Evolutionary conservation across 208 protist species (phyloP), one percentile per base, ranked within the genome.

Genomic region (Endotrypanum monterogeii): DNA sequence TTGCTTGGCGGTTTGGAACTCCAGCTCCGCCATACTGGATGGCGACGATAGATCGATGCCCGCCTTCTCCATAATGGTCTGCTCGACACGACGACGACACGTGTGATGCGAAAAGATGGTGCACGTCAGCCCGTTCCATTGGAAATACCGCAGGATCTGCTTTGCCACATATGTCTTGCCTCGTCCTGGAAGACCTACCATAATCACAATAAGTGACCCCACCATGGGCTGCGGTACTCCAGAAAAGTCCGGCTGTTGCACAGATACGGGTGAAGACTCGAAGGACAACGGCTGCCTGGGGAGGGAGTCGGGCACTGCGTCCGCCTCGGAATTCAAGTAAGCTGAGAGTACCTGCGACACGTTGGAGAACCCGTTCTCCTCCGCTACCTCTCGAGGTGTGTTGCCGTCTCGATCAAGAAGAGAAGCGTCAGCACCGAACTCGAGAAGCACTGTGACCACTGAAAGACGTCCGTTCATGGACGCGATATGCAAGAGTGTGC

Each of bases 151-250:
- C 39, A 84, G 80, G 58, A 98, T 98, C 70, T 96, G 90, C 74
- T 92, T 82, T n/a, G 92, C 88, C 14, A 96, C 89, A 67, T 94
- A 97, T n/a, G 83, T 94, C 75, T 98, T 98, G 28, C 93, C 95
- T 2, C 92, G 82, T 1, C 86, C 93, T 1, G 95, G 93, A 11
- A 98, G 88, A 2, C 95, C 95, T 0, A 97, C 90, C 93, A 98
- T 97, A 55, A 96, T 82, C 18, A 98, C 86, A 73, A 98, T 95
- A 48, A 98, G 84, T 18, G 85, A 89, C 23, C 92, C 92, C 41
- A 91, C 80, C 91, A 94, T 98, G 23, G 90, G 90, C 68, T 92
- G 89, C 46, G 90, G 93, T 52, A 94, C 84, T 16, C 81, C 81
- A 6, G 90, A 95, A 72, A 91, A 93, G 73, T 94, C 89, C 1